Evolutionary conservation across 768 basidiomycete genomes (phyloP).

Genomic region (Panaeolus cyanescens): DNA sequence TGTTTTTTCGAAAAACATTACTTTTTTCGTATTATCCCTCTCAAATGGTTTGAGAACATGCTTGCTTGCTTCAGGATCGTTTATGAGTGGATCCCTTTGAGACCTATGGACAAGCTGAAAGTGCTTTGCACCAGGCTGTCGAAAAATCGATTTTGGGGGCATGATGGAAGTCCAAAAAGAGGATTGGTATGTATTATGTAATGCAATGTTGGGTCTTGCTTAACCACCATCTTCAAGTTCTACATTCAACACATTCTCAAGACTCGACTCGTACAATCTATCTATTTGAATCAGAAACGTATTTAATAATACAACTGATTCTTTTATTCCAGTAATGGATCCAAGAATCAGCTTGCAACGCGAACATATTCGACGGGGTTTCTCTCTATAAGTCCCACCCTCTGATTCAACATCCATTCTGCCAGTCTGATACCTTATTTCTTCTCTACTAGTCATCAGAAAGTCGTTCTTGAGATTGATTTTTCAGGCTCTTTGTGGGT

Average conservation of each 20-base stretch:
- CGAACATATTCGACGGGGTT: constrained; percentile 81
- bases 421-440: constrained; percentile 41
- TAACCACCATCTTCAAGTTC: constrained; percentile 30
- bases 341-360: constrained; percentile 63
- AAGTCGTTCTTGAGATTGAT: constrained; percentile 92
- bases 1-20: constrained; percentile 20
- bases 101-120: constrained; percentile 98
- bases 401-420: constrained; percentile 15
- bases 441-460: constrained; percentile 90
- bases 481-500: constrained; percentile 85
- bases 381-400: constrained; percentile 80
- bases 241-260: constrained; percentile 19
- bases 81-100: constrained; percentile 92
- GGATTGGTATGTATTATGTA: constrained; percentile 33
- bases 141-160: constrained; percentile 86
- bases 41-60: constrained; percentile 88
- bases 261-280: constrained; percentile 8
- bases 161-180: constrained; percentile 41
- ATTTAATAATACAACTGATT: constrained; percentile 14
- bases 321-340: constrained; percentile 42
- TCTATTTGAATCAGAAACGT: neutral
- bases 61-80: constrained; percentile 86
- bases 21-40: constrained; percentile 73
- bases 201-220: constrained; percentile 30
- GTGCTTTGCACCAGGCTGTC: constrained; percentile 86